Percentiles rank a stretch among this genome's conserved stretches.
These are phyloP conservation scores for Iris macrosiphon DNA, from an alignment of 106 monocot species.

Conservation along the genomic window DNA sequence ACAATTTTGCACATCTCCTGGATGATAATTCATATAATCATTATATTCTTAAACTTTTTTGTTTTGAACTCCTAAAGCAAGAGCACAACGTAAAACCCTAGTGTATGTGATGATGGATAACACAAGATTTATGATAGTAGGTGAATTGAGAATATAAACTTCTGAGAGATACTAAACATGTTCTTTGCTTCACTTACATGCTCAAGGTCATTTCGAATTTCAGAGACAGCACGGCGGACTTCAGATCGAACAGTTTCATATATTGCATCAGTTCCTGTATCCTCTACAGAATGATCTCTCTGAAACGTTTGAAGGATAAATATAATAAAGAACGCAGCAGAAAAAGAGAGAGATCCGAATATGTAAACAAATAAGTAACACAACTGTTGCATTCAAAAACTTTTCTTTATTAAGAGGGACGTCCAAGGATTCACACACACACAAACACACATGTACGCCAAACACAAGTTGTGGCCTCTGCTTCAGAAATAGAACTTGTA, in stretches of 20 bases:
- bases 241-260: constrained; percentile 44
- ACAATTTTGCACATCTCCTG: too few relatives aligned
- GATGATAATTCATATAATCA: too few relatives aligned
- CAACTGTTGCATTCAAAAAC: not conserved
- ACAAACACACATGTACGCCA: too few relatives aligned
- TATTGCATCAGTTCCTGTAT: constrained; percentile 21
- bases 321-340: too few relatives aligned
- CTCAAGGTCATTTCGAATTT: constrained; percentile 29
- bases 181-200: constrained; percentile 46
- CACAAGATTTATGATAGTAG: not conserved
- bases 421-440: too few relatives aligned
- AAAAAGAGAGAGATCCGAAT: too few relatives aligned
- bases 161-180: not conserved
- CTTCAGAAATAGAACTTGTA: constrained; percentile 32
- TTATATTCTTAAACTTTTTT: not conserved
- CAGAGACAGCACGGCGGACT: constrained; percentile 38
- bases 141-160: not conserved
- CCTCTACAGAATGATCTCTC: constrained; percentile 21
- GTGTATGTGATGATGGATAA: not conserved
- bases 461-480: constrained; percentile 12
- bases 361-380: too few relatives aligned
- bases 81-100: not conserved
- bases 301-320: constrained; percentile 9
- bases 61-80: not conserved
- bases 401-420: constrained; percentile 6